A percentile compares a stretch with the other conserved stretches of the same genome.
Conservation (phyloP, 2,329 filamentous ascomycete genomes). For the Aspergillus sp. region DNA sequence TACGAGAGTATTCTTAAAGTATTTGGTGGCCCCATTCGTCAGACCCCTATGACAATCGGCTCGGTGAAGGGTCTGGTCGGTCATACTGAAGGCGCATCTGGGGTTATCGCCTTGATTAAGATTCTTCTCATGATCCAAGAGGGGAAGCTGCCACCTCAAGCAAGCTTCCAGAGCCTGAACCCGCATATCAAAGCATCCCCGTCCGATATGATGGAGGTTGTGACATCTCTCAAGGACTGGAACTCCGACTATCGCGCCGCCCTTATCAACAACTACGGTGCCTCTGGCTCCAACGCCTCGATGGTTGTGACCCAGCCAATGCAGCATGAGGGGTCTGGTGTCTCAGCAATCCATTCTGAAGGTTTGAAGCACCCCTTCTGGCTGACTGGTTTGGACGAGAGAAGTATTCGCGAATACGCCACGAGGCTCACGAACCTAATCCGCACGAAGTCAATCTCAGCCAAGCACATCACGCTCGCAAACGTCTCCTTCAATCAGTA, state of each 20-base stretch:
- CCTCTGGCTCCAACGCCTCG: slow-evolving; percentile 24
- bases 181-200: slow-evolving; percentile 16
- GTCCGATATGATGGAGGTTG: slow-evolving; percentile 14
- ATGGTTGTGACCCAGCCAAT: slow-evolving; percentile 22
- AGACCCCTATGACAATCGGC: slow-evolving; percentile 20
- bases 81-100: slow-evolving; percentile 34
- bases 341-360: slow-evolving; percentile 13
- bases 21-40: slow-evolving; percentile 16
- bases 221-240: slow-evolving; percentile 17
- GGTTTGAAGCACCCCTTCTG: not conserved
- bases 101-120: slow-evolving; percentile 31
- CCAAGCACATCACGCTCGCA: not conserved
- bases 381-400: not conserved
- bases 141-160: slow-evolving; percentile 26
- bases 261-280: slow-evolving; percentile 28
- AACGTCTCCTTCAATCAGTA: slow-evolving; percentile 5
- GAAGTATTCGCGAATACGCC: not conserved
- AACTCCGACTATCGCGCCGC: slow-evolving; percentile 19
- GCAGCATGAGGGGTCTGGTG: not conserved
- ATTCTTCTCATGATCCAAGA: slow-evolving; percentile 30
- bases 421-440: not conserved
- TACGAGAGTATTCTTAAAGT: slow-evolving; percentile 22
- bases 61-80: slow-evolving; percentile 38
- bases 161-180: slow-evolving; percentile 26
- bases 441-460: not conserved